Percentiles rank a stretch among this genome's conserved stretches.
phyloP scores from a whole-genome alignment of 2,329 filamentous ascomycete genomes.

The Stagonosporopsis rhizophila region DNA sequence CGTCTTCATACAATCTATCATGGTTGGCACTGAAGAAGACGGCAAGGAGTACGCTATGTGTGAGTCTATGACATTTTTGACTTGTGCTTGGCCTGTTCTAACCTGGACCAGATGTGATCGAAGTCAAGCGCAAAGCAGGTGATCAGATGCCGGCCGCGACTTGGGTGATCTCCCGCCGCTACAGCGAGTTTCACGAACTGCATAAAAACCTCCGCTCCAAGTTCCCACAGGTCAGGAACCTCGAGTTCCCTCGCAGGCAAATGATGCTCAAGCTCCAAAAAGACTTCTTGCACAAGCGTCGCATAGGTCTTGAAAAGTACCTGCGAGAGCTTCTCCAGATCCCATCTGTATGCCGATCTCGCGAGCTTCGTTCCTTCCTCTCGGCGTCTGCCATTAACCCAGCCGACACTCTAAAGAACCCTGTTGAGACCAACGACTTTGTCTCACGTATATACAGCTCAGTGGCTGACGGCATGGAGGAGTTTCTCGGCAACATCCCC shows the following conservation, averaged over 20 bases:
- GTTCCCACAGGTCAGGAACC: conserved; percentile 84
- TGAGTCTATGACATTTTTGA: conserved; percentile 43
- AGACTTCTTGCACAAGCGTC: conserved; percentile 91
- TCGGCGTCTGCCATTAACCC: conserved; percentile 83
- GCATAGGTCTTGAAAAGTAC: conserved; percentile 84
- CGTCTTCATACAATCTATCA: conserved; percentile 88
- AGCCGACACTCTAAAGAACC: conserved; percentile 67
- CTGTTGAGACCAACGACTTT: conserved; percentile 72
- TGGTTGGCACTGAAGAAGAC: conserved; percentile 89
- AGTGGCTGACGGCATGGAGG: conserved; percentile 96
- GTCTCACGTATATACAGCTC: conserved; percentile 96
- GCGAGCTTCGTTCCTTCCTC: conserved; percentile 89
- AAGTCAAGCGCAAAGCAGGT: conserved; percentile 87
- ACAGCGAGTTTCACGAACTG: conserved; percentile 96
- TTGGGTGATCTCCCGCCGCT: conserved; percentile 90
- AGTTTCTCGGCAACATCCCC: conserved; percentile 94
- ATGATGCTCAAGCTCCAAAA: conserved; percentile 97
- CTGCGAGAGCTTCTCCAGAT: conserved; percentile 78
- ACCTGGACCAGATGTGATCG: conserved; percentile 70
- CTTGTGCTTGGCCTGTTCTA: not conserved
- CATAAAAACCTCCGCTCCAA: conserved; percentile 85
- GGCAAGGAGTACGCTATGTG: conserved; percentile 92
- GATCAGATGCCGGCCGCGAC: conserved; percentile 97
- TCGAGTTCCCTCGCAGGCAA: conserved; percentile 90
- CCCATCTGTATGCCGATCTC: conserved; percentile 91